phyloP scores from a whole-genome alignment of 1,139 yeast species.

The Candida pseudoviswanathii region DNA sequence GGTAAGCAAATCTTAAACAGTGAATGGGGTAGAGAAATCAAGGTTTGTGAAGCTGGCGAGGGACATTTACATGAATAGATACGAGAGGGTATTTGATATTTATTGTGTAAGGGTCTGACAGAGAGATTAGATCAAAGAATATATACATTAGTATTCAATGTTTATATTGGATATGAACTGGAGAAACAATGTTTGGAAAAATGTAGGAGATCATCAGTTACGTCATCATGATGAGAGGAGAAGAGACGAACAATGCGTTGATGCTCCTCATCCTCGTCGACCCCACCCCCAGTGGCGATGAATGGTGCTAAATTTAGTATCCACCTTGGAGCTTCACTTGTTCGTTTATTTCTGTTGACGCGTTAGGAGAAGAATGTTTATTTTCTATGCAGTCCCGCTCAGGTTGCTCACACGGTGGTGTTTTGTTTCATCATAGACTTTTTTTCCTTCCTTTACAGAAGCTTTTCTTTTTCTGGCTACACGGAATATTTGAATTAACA shows the following conservation, averaged over 20 bases:
- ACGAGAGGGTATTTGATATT: no score
- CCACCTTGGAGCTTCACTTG: no score
- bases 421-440: background rate
- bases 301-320: background rate
- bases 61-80: conserved; percentile 9
- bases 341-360: background rate
- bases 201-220: background rate
- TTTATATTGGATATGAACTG: background rate
- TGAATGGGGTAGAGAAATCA: conserved; percentile 89
- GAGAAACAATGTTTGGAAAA: background rate
- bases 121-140: background rate
- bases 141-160: background rate
- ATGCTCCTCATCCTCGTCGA: background rate
- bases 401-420: background rate
- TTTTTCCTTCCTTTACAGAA: background rate
- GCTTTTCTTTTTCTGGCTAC: background rate
- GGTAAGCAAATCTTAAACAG: conserved; percentile 86
- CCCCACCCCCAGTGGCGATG: no score
- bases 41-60: conserved; percentile 68
- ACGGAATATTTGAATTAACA: background rate
- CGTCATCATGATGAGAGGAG: background rate
- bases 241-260: background rate
- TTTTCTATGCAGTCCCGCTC: background rate
- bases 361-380: conserved; percentile 1
- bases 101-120: background rate